Evolutionary conservation across 2,329 filamentous ascomycete genomes (phyloP), one percentile per base, ranked within the genome.

Genomic region (Leptoxyphium fumago): DNA sequence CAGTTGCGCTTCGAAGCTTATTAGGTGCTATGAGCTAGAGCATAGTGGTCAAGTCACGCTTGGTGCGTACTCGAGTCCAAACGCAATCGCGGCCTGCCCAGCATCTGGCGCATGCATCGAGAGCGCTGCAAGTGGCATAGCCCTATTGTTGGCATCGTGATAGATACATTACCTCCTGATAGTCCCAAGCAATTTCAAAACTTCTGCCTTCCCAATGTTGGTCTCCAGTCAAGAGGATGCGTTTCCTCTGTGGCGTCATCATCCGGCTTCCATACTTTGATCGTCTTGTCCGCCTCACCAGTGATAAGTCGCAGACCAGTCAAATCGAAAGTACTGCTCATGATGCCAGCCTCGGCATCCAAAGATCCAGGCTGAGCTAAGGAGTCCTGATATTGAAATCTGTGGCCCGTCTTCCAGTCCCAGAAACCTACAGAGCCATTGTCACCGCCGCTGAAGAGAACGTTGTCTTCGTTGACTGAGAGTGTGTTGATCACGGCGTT

Each of bases 361-460:
- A 98, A 69, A 14, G 84, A 93, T 41, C 91, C 91, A 0, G 91
- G 91, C 62, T 98, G 91, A 1, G 91, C 91, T 7, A 85, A 85
- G 2, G 85, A 94, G 54, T 98, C 88, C 10, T 89, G 73, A 8
- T 78, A 76, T 65, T 98, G 91, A 68, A 91, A 98, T 40, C 83
- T 75, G 61, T 98, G 78, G 0, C 93, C 91, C 0, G 87, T 84
- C 67, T 96, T 96, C 91, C 91, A 98, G 62, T 98, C 93, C 84
- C 88, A 98, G 70, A 98, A 98, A 52, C 79, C 84, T 71, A 96
- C 91, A 30, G 84, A 93, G 36, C 93, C 91, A 55, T 98, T 95
- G 59, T 98, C 91, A 40, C 81, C 89, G 45, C 91, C 91, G 2
- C 87, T 91, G 64, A 98, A 95, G 46, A 98, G 66, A 13, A 96